A percentile compares a stretch with the other conserved stretches of the same genome.
phyloP scores from a whole-genome alignment of 345 rosid species.

The Alliaria petiolata region DNA sequence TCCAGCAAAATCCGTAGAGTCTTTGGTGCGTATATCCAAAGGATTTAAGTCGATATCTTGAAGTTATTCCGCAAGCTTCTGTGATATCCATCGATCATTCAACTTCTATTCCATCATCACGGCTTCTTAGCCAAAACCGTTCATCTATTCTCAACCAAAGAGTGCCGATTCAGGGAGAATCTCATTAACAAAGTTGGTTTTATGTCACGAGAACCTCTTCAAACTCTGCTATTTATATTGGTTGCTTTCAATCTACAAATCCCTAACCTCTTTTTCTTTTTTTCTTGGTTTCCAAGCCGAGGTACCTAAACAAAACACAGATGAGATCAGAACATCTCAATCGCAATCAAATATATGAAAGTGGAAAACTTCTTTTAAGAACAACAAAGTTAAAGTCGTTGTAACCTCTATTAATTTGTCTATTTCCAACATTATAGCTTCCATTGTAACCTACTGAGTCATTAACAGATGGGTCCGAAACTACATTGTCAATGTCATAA shows the following conservation, averaged over 20 bases:
- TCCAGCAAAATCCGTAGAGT: too few species aligned
- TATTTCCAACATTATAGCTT: slow-evolving; percentile 61
- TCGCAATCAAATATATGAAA: not conserved
- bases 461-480: slow-evolving; percentile 54
- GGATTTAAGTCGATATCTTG: too few species aligned
- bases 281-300: slow-evolving; percentile 21
- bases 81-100: too few species aligned
- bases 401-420: slow-evolving; percentile 84
- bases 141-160: too few species aligned
- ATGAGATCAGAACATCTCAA: too few species aligned
- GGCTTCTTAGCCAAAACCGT: too few species aligned
- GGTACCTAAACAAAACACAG: slow-evolving; percentile 22
- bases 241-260: slow-evolving; percentile 21
- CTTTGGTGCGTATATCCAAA: too few species aligned
- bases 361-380: not conserved
- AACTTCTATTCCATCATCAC: too few species aligned
- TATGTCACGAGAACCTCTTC: slow-evolving; percentile 19
- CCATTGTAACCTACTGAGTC: slow-evolving; percentile 67
- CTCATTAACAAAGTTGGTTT: slow-evolving; percentile 14
- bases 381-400: not conserved
- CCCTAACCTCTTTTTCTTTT: not conserved
- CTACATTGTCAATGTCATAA: slow-evolving; percentile 57
- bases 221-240: slow-evolving; percentile 9
- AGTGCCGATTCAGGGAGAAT: too few species aligned
- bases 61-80: too few species aligned